Evolutionary conservation across 441 rosid genomes (phyloP), one percentile per base, ranked within the genome.

Genomic region (Populus hybrid): DNA sequence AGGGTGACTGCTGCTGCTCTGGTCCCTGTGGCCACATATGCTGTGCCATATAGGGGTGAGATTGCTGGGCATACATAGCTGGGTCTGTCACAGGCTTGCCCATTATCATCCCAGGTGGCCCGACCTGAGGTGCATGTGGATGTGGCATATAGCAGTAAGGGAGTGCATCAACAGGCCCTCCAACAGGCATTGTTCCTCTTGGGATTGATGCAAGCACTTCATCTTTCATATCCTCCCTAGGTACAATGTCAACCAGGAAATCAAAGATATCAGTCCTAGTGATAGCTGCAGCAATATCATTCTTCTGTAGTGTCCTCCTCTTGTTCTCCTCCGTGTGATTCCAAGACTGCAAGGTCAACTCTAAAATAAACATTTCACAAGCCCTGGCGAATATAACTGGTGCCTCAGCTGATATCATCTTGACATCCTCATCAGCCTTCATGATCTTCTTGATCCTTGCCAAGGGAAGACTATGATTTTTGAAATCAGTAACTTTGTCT

Each of bases 381-480:
- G 98, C 98, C 77, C 95, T 90, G 14, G 98, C 97, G 69, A 94
- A 90, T 57, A 94, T 86, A 7, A 92, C 91, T 0, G 98, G 98
- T 1, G 98, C 97, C 84, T 94, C 97, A 4, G 98, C 95, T 0
- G 98, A 94, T 76, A 93, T 93, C 98, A 93, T 93, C 79, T 94
- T 90, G 26, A 93, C 98, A 57, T 93, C 98, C 77, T 92, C 95
- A 6, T 94, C 98, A 0, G 97, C 97, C 81, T 94, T 94, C 98
- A 94, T 94, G 88, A 92, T 92, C 78, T 94, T 94, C 88, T 94
- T 94, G 87, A 94, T 92, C 80, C 98, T 89, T 0, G 97, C 95
- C 1, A 94, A 75, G 0, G 98, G 98, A 79, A 92, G 97, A 84
- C 93, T 92, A 74, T 93, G 98, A 83, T 89, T 90, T 87, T 88